These are phyloP conservation scores for Pichia terricola DNA, from an alignment of 1,139 yeast genomes.

Conservation along the genomic window DNA sequence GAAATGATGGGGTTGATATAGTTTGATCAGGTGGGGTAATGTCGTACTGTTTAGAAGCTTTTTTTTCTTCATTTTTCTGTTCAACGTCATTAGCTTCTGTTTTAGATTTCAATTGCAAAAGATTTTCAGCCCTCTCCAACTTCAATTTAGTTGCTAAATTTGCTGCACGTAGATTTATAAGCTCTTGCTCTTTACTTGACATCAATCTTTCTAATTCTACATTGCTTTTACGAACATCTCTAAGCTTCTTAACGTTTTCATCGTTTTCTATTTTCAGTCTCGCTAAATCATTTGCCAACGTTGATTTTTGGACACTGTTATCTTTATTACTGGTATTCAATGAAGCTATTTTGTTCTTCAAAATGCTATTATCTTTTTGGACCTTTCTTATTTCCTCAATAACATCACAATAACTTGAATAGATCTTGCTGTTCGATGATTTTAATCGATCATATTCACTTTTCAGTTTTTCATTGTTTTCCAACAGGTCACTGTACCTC, in stretches of 20 bases:
- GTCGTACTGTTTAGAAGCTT: background rate
- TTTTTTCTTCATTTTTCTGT: background rate
- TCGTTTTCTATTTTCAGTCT: constrained; percentile 3
- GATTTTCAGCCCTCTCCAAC: constrained; percentile 11
- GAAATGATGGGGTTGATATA: background rate
- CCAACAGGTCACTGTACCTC: constrained; percentile 16
- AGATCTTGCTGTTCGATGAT: constrained; percentile 12
- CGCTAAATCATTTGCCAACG: background rate
- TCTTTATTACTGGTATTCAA: background rate
- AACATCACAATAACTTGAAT: constrained; percentile 12
- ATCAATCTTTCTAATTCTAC: constrained; percentile 1
- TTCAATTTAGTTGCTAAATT: constrained; percentile 15
- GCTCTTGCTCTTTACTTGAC: constrained; percentile 10
- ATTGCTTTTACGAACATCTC: constrained; percentile 2
- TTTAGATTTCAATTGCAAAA: constrained; percentile 1
- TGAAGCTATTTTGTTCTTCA: background rate
- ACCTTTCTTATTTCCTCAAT: constrained; percentile 9
- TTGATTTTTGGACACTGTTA: background rate
- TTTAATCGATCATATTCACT: constrained; percentile 13
- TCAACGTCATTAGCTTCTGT: background rate
- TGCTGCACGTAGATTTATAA: constrained; percentile 11
- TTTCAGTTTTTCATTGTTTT: constrained; percentile 11
- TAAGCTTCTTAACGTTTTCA: constrained; percentile 1
- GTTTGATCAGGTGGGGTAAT: background rate
- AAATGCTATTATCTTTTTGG: background rate